Percentiles rank a stretch among this genome's conserved stretches.
phyloP scores from a whole-genome alignment of 2,329 filamentous ascomycete genomes.

The Gaeumannomyces sp. region DNA sequence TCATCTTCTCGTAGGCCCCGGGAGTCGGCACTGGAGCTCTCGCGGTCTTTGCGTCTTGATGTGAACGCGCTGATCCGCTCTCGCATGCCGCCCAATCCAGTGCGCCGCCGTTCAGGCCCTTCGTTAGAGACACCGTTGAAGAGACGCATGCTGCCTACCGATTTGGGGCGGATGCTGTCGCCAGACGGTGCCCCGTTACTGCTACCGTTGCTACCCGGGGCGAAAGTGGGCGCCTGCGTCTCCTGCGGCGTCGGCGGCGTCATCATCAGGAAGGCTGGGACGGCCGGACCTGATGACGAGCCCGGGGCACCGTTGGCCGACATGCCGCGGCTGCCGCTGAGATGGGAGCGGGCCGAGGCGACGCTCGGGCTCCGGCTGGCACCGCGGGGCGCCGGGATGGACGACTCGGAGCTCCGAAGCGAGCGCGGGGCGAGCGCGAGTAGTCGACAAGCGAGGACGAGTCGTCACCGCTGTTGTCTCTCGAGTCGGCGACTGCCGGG shows the following conservation, averaged over 20 bases:
- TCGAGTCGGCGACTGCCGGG: conserved; percentile 31
- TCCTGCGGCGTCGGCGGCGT: conserved; percentile 38
- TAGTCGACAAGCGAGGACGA: conserved; percentile 48
- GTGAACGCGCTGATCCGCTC: conserved; percentile 21
- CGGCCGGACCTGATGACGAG: conserved; percentile 2
- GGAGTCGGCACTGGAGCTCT: neutral
- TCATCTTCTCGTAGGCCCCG: conserved; percentile 3
- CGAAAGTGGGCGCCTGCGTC: conserved; percentile 11
- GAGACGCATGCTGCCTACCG: conserved; percentile 12
- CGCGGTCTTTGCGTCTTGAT: conserved; percentile 20
- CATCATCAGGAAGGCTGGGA: conserved; percentile 40
- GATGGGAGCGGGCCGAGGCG: conserved; percentile 39
- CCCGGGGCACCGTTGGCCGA: conserved; percentile 10
- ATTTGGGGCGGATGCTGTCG: conserved; percentile 19
- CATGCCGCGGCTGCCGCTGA: conserved; percentile 15
- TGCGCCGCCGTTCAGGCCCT: conserved; percentile 14
- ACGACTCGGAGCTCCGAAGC: conserved; percentile 42
- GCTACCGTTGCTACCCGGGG: conserved; percentile 12
- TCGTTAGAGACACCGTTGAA: conserved; percentile 2
- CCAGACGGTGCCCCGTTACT: conserved; percentile 2
- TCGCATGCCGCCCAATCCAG: conserved; percentile 16
- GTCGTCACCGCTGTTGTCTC: conserved; percentile 49
- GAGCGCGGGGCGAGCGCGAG: conserved; percentile 52
- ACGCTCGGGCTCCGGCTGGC: conserved; percentile 49
- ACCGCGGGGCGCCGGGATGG: conserved; percentile 37